These are phyloP conservation scores for Starmerella roubikii DNA, from an alignment of 805 yeast species.

Conservation along the genomic window DNA sequence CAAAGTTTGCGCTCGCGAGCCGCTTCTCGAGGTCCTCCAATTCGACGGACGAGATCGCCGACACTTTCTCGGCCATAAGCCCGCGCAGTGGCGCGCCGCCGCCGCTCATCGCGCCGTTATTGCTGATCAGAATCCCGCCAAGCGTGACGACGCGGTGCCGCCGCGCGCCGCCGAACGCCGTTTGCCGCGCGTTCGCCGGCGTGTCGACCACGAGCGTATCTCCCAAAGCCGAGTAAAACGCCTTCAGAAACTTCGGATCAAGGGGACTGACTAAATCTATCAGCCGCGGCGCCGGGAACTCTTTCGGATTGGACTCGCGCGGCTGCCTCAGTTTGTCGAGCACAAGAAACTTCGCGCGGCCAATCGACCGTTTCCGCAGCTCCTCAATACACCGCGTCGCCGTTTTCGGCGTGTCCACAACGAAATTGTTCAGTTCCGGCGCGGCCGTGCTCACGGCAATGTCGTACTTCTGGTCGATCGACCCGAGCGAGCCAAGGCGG, in stretches of 20 bases:
- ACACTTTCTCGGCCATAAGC: constrained; percentile 38
- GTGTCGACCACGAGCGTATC: constrained; percentile 80
- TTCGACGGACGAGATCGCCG: constrained; percentile 11
- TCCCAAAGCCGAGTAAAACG: constrained; percentile 74
- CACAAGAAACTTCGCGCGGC: constrained; percentile 79
- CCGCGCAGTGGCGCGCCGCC: constrained; percentile 73
- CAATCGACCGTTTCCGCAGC: constrained; percentile 66
- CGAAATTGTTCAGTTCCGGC: constrained; percentile 81
- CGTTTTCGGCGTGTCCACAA: constrained; percentile 64
- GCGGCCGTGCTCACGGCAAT: constrained; percentile 92
- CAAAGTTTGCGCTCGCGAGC: constrained; percentile 10
- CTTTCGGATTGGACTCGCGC: constrained; percentile 34
- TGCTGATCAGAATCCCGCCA: constrained; percentile 83
- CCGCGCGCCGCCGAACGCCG: constrained; percentile 61
- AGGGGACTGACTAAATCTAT: constrained; percentile 68
- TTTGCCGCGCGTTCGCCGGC: constrained; percentile 65
- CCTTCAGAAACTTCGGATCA: constrained; percentile 60
- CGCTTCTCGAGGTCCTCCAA: constrained; percentile 13
- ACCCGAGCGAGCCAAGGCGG: constrained; percentile 83
- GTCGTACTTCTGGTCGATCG: constrained; percentile 77
- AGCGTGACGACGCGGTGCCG: constrained; percentile 84
- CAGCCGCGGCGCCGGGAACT: constrained; percentile 44
- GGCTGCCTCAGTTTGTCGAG: constrained; percentile 46
- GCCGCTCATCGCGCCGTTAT: constrained; percentile 92
- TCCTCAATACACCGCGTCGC: constrained; percentile 73